Evolutionary conservation across 2,329 filamentous ascomycete species (phyloP), one percentile per base, ranked within the genome.

Genomic region (Colletotrichum plurivorum): DNA sequence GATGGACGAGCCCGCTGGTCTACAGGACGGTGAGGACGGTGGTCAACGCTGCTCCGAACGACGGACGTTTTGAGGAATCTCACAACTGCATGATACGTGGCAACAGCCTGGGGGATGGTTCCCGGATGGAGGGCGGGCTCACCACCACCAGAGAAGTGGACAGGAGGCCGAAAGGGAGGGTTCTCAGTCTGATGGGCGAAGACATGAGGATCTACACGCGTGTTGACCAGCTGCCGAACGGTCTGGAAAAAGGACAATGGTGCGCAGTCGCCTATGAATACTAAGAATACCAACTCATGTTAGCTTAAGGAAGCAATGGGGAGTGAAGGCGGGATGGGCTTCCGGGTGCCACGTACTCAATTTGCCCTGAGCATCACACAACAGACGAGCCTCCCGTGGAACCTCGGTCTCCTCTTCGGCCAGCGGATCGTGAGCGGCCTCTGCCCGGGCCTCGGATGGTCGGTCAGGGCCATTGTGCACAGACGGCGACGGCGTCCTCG

Each of bases 181-280:
- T 85, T 2, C 27, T 67, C 67, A 5, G 83, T 84, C 67, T 87
- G 83, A 0, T 85, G 84, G 1, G 85, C 83, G 69, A 88, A 88
- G 1, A 85, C 85, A 54, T 84, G 79, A 13, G 82, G 79, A 18
- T 85, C 85, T 41, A 88, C 82, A 6, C 82, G 78, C 0, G 79
- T 82, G 0, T 83, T 86, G 22, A 88, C 85, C 18, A 88, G 80
- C 71, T 86, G 83, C 2, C 86, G 80, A 7, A 88, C 83, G 0
- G 85, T 87, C 71, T 88, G 85, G 71, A 88, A 88, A 69, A 88
- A 85, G 0, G 86, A 88, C 20, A 88, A 76, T 0, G 86, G 86
- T 5, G 86, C 86, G 71, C 86, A 88, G 73, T 88, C 86, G 5
- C 86, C 86, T 25, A 88, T 85, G 73, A 88, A 88, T 36, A 87